A percentile compares a stretch with the other conserved stretches of the same genome.
These are phyloP conservation scores for Ogataea glucozyma DNA, from an alignment of 805 yeast species.

Conservation along the genomic window DNA sequence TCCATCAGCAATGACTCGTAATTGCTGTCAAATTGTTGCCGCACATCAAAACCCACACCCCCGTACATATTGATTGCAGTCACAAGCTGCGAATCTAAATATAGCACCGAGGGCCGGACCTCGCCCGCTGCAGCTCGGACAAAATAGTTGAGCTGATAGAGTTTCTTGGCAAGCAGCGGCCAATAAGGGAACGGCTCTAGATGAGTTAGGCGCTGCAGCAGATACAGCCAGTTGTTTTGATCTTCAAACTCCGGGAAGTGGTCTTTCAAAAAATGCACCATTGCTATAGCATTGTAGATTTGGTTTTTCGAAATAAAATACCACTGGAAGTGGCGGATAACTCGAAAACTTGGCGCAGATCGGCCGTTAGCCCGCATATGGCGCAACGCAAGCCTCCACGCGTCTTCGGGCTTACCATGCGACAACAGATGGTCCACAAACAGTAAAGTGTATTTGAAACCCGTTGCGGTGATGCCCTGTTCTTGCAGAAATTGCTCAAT, in stretches of 20 bases:
- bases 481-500: conserved; percentile 1
- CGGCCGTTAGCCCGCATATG: conserved; percentile 3
- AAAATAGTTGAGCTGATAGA: conserved; percentile 14
- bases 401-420: conserved; percentile 6
- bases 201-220: conserved; percentile 5
- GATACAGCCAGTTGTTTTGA: conserved; percentile 10
- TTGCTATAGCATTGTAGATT: conserved; percentile 18
- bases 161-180: conserved; percentile 17
- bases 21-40: conserved; percentile 16
- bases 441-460: background rate
- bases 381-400: conserved; percentile 14
- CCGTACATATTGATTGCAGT: conserved; percentile 10
- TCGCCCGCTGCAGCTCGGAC: background rate
- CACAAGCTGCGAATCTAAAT: conserved; percentile 7
- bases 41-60: conserved; percentile 13
- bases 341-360: conserved; percentile 12
- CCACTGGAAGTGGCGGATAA: conserved; percentile 12
- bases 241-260: conserved; percentile 12
- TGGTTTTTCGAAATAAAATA: conserved; percentile 15
- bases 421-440: conserved; percentile 6
- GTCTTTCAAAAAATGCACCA: conserved; percentile 12
- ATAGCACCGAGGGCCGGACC: background rate
- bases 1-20: conserved; percentile 14
- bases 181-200: conserved; percentile 10
- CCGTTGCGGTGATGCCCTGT: background rate